Evolutionary conservation across 2,329 filamentous ascomycete genomes (phyloP).

Genomic region (Zarea fungicola): DNA sequence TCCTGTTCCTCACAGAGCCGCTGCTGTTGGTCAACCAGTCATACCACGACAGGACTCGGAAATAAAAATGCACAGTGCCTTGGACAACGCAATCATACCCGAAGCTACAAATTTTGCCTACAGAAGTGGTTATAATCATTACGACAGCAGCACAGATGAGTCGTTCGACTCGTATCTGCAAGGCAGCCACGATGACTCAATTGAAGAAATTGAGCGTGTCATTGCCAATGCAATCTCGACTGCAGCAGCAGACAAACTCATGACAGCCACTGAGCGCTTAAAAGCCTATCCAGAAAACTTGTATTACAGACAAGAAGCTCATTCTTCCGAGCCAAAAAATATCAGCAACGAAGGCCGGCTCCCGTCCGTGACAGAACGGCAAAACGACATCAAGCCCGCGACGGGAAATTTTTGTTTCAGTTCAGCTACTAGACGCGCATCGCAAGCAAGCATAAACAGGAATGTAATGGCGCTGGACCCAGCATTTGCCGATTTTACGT

Average conservation of each 20-base stretch:
- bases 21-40: constrained; percentile 21
- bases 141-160: constrained; percentile 1
- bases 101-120: neutral
- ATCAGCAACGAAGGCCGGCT: neutral
- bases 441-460: constrained; percentile 13
- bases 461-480: constrained; percentile 19
- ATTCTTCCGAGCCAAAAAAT: constrained; percentile 10
- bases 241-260: constrained; percentile 8
- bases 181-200: constrained; percentile 11
- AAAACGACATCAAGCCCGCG: constrained; percentile 2
- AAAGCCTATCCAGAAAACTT: neutral
- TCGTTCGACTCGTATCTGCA: constrained; percentile 11
- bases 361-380: constrained; percentile 5
- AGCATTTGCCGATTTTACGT: constrained; percentile 23
- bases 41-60: constrained; percentile 22
- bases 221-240: constrained; percentile 12
- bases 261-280: constrained; percentile 3
- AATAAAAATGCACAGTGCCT: neutral
- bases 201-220: constrained; percentile 11
- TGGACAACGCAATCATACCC: neutral
- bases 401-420: neutral
- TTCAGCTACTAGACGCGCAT: constrained; percentile 4
- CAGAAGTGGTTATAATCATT: neutral
- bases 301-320: neutral
- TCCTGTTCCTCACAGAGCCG: constrained; percentile 26